These are phyloP conservation scores for Phytophthora sp. DNA, from an alignment of 352 stramenopile species.

Conservation along the genomic window DNA sequence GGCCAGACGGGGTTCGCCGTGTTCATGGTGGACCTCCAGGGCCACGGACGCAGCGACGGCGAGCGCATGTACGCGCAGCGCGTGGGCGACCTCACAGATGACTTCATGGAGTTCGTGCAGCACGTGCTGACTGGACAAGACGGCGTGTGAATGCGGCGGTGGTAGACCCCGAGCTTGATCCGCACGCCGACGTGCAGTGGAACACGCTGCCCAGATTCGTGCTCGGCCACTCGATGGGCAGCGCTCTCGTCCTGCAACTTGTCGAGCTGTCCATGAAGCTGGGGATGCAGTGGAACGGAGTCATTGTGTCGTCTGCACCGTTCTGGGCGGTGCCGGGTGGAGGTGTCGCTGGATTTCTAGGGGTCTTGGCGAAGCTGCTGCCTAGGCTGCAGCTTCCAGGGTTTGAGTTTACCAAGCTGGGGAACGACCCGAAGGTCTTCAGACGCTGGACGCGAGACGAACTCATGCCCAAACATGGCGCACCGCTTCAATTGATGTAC, in stretches of 20 bases:
- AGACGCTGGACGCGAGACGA: conserved; percentile 41
- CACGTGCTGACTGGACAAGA: conserved; percentile 37
- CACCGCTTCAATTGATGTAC: conserved; percentile 29
- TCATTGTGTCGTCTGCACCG: conserved; percentile 46
- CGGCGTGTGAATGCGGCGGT: conserved; percentile 22
- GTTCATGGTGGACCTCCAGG: conserved; percentile 66
- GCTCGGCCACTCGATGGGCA: conserved; percentile 64
- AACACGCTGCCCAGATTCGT: conserved; percentile 55
- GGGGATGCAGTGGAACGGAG: conserved; percentile 39
- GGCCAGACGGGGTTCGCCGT: conserved; percentile 48
- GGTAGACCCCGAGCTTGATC: conserved; percentile 36
- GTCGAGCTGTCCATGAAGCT: conserved; percentile 20
- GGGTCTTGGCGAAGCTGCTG: conserved; percentile 31
- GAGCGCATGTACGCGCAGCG: conserved; percentile 59
- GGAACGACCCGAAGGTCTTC: conserved; percentile 34
- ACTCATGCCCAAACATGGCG: conserved; percentile 34
- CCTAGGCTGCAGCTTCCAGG: conserved; percentile 40
- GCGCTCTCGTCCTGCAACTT: conserved; percentile 47
- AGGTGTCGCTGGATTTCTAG: conserved; percentile 13
- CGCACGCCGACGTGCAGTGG: conserved; percentile 41
- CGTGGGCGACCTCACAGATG: conserved; percentile 49
- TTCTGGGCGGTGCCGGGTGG: conserved; percentile 42
- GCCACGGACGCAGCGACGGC: conserved; percentile 63
- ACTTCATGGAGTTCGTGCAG: conserved; percentile 62
- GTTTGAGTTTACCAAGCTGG: conserved; percentile 36